phyloP scores from a whole-genome alignment of 2,329 filamentous ascomycete genomes.

The Colletotrichum higginsianum region DNA sequence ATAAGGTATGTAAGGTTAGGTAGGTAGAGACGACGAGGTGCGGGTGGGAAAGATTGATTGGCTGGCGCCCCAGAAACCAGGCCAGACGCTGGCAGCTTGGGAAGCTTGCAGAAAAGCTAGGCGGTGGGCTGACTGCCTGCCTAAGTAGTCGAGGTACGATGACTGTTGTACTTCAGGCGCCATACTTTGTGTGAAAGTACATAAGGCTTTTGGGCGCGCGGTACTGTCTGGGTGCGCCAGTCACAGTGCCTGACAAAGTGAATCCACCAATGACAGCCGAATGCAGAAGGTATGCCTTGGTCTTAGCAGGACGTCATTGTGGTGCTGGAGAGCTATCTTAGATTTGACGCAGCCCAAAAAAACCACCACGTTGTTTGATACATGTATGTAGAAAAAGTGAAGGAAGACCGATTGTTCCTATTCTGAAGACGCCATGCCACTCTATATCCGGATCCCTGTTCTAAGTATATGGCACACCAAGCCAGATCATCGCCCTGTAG shows the following conservation, averaged over 20 bases:
- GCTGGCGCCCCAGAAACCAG: constrained; percentile 27
- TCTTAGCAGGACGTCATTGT: constrained; percentile 31
- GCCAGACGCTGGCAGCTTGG: constrained; percentile 27
- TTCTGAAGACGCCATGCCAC: no score
- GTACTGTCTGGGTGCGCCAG: constrained; percentile 14
- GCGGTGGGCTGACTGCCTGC: constrained; percentile 9
- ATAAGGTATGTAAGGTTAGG: not conserved
- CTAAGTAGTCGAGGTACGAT: not conserved
- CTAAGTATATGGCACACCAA: no score
- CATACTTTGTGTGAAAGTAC: constrained; percentile 11
- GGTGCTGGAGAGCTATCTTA: not conserved
- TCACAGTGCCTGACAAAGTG: constrained; percentile 13
- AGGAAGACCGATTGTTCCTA: no score
- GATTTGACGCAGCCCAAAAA: not conserved
- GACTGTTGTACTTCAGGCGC: constrained; percentile 5
- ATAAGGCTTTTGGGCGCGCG: not conserved
- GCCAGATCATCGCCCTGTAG: no score
- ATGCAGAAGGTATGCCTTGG: constrained; percentile 9
- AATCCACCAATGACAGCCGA: constrained; percentile 20
- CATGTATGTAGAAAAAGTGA: no score
- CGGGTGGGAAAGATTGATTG: constrained; percentile 25
- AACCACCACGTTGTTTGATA: no score
- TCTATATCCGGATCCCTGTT: no score
- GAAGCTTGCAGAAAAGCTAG: constrained; percentile 41
- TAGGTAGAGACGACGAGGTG: constrained; percentile 1